A percentile compares a stretch with the other conserved stretches of the same genome.
Conservation (phyloP, 1,284 basidiomycete genomes). For the Pisolithus thermaeus region DNA sequence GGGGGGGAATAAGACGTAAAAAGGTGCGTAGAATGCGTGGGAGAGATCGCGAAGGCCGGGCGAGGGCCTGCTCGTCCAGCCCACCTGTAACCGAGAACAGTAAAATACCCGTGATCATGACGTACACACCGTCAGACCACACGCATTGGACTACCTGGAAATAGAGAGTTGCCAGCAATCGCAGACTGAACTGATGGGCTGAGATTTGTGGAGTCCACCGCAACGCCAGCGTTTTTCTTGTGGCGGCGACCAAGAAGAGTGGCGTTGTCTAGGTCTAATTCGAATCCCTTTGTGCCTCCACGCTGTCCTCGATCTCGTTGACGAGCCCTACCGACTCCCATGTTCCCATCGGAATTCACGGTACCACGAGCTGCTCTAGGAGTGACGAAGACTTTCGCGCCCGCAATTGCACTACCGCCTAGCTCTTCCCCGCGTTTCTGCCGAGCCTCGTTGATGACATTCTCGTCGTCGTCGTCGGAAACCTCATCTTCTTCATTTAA, state of each 20-base stretch:
- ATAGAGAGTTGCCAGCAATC: conserved; percentile 14
- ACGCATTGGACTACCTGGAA: conserved; percentile 37
- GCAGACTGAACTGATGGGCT: conserved; percentile 36
- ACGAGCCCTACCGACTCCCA: conserved; percentile 68
- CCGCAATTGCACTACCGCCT: conserved; percentile 22
- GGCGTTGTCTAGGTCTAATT: conserved; percentile 79
- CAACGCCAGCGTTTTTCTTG: conserved; percentile 28
- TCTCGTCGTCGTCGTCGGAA: conserved; percentile 40
- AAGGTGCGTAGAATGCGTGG: background rate
- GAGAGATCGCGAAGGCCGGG: background rate
- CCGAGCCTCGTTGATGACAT: conserved; percentile 39
- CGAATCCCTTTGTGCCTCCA: conserved; percentile 47
- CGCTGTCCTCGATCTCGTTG: conserved; percentile 55
- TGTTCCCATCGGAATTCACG: conserved; percentile 14
- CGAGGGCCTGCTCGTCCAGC: too few relatives aligned
- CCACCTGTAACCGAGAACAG: background rate
- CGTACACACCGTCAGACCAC: conserved; percentile 12
- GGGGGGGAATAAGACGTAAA: too few relatives aligned
- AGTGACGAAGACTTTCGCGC: conserved; percentile 28
- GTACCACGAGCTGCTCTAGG: conserved; percentile 30
- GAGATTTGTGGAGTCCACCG: conserved; percentile 22
- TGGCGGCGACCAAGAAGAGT: conserved; percentile 77
- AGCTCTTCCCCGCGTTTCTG: conserved; percentile 41
- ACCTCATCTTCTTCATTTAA: conserved; percentile 92
- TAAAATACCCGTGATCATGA: background rate